Evolutionary conservation across 1,284 basidiomycete species (phyloP), one percentile per base, ranked within the genome.

Genomic region (Ceraceosorus bombacis): DNA sequence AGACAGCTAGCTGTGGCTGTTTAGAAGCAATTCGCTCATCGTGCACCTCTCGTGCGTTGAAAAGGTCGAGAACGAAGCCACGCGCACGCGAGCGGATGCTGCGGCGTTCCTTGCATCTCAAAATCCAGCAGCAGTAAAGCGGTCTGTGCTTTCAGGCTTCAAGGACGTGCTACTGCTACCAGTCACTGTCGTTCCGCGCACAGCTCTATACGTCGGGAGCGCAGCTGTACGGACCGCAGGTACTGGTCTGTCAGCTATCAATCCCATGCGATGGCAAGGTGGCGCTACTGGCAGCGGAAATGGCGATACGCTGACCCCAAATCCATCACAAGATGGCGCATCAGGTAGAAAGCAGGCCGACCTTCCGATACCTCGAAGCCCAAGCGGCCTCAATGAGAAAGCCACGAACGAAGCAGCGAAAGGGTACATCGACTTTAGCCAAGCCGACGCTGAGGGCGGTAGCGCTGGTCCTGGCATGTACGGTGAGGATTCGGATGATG

Each of bases 111-210:
- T 95, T 4, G 81, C 83, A 5, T 88, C 91, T 0, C 84, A 87
- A 54, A 95, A 96, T 71, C 91, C 93, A 0, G 90, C 91, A 0
- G 85, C 87, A 64, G 85, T 94, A 60, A 98, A 98, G 76, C 85
- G 90, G 17, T 95, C 88, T 65, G 89, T 97, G 9, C 82, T 98
- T 1, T 87, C 89, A 0, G 89, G 89, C 0, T 97, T 98, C 79
- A 89, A 89, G 8, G 87, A 89, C 62, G 85, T 91, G 0, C 84
- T 98, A 0, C 81, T 97, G 0, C 81, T 96, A 0, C 94, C 94
- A 0, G 94, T 97, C 15, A 95, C 91, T 1, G 95, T 97, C 68
- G 92, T 97, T 0, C 94, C 94, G 0, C 85, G 89, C 7, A 89
- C 90, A 5, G 85, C 86, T 46, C 80, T 78, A 0, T 81, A 80